Base-by-base conservation (phyloP, 2,329 filamentous ascomycete species). In the Penicillium sp. region DNA sequence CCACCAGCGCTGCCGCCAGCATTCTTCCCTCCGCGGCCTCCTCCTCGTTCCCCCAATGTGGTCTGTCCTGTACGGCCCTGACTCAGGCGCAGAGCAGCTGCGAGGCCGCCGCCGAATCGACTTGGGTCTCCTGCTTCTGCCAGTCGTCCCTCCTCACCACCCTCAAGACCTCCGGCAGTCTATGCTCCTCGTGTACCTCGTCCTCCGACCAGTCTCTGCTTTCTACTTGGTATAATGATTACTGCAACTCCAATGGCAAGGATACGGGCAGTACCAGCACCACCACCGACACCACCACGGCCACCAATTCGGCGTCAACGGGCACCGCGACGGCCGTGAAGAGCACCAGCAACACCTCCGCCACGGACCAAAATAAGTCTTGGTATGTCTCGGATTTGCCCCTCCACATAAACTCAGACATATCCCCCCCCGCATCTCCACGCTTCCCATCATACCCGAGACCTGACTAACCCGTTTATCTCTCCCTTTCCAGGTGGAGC, bases 81-180 rank as follows among this genome's bases (percentile, higher is more conserved):
- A 87, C 84, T 73, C 85, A 91, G 76, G 91, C 90, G 61, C 91
- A 93, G 72, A 85, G 84, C 50, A 86, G 82, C 64, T 96, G 92
- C 76, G 81, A 77, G 3, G 75, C 84, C 5, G 75, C 78, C 7
- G 82, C 83, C 54, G 81, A 83, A 44, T 71, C 76, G 22, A 84
- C 82, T 47, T 91, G 90, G 75, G 82, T 86, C 56, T 81, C 83
- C 38, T 96, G 92, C 78, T 93, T 96, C 80, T 96, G 92, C 79
- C 80, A 83, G 69, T 87, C 89, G 54, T 66, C 81, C 13, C 79
- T 83, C 24, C 83, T 95, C 2, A 79, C 82, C 4, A 76, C 82
- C 9, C 87, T 92, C 59, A 84, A 85, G 35, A 79, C 80, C 12
- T 84, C 82, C 4, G 85, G 85, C 4, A 84, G 91, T 15, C 93